Evolutionary conservation across 2,329 filamentous ascomycete genomes (phyloP).

Genomic region (Pseudogymnoascus sp.): DNA sequence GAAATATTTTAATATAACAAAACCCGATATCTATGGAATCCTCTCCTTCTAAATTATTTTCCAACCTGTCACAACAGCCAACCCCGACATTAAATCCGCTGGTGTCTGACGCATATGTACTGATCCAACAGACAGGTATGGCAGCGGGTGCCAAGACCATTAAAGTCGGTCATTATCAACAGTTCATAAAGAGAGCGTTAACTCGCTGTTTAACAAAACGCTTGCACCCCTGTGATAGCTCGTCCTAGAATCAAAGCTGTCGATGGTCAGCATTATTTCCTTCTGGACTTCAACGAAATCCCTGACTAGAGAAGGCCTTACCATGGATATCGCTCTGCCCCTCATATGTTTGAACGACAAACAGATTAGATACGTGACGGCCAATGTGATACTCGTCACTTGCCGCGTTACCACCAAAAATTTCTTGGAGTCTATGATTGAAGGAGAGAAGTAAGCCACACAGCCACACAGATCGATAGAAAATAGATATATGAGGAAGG

Average conservation of each 20-base stretch:
- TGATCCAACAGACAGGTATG: not conserved
- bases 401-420: slow-evolving; percentile 94
- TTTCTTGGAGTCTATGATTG: slow-evolving; percentile 61
- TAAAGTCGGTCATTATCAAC: not conserved
- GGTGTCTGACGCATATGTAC: not conserved
- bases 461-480: not conserved
- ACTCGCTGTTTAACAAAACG: slow-evolving; percentile 41
- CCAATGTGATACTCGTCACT: slow-evolving; percentile 96
- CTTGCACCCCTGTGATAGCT: slow-evolving; percentile 68
- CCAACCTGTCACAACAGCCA: too few relatives aligned
- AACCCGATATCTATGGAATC: too few relatives aligned
- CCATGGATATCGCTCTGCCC: slow-evolving; percentile 93
- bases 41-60: too few relatives aligned
- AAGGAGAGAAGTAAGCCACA: not conserved
- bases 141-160: too few relatives aligned
- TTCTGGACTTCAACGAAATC: slow-evolving; percentile 20
- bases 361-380: slow-evolving; percentile 89
- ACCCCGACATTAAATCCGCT: too few relatives aligned
- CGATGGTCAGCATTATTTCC: slow-evolving; percentile 35
- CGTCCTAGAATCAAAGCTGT: slow-evolving; percentile 59
- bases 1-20: too few relatives aligned
- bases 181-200: not conserved
- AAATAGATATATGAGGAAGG: not conserved
- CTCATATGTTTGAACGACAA: slow-evolving; percentile 96
- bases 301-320: not conserved